Evolutionary conservation across 805 yeast genomes (phyloP).

Genomic region (Starmerella vitae): DNA sequence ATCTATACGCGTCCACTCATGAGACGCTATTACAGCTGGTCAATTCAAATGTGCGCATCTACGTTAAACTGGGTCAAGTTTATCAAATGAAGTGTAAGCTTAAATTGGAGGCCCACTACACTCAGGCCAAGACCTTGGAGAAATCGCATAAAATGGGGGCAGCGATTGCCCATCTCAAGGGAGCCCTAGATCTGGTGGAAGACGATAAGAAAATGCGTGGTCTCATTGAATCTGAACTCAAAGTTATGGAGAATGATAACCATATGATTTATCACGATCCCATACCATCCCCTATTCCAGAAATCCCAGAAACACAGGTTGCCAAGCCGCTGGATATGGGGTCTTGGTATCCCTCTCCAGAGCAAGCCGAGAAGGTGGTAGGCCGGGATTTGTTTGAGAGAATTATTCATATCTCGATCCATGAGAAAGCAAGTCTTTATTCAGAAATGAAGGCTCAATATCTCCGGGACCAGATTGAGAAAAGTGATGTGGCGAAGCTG

Average conservation of each 20-base stretch:
- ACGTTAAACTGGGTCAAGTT: slow-evolving; percentile 37
- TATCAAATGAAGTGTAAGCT: slow-evolving; percentile 44
- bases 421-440: slow-evolving; percentile 73
- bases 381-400: slow-evolving; percentile 55
- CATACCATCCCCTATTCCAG: slow-evolving; percentile 55
- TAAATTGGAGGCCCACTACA: slow-evolving; percentile 45
- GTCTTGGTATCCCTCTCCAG: slow-evolving; percentile 30
- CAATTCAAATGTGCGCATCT: slow-evolving; percentile 31
- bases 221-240: slow-evolving; percentile 14
- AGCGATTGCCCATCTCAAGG: slow-evolving; percentile 51
- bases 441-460: slow-evolving; percentile 79
- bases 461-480: slow-evolving; percentile 60
- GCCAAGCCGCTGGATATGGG: slow-evolving; percentile 44
- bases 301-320: slow-evolving; percentile 55
- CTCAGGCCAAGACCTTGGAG: slow-evolving; percentile 44
- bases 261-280: slow-evolving; percentile 77
- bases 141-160: slow-evolving; percentile 52
- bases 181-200: slow-evolving; percentile 29
- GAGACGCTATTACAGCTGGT: slow-evolving; percentile 29
- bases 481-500: slow-evolving; percentile 62
- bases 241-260: slow-evolving; percentile 56
- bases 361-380: slow-evolving; percentile 30
- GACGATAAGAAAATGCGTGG: slow-evolving; percentile 21
- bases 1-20: slow-evolving; percentile 40
- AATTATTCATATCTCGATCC: slow-evolving; percentile 74